phyloP scores from a whole-genome alignment of 2,329 filamentous ascomycete genomes.

The Diaporthe sp. region DNA sequence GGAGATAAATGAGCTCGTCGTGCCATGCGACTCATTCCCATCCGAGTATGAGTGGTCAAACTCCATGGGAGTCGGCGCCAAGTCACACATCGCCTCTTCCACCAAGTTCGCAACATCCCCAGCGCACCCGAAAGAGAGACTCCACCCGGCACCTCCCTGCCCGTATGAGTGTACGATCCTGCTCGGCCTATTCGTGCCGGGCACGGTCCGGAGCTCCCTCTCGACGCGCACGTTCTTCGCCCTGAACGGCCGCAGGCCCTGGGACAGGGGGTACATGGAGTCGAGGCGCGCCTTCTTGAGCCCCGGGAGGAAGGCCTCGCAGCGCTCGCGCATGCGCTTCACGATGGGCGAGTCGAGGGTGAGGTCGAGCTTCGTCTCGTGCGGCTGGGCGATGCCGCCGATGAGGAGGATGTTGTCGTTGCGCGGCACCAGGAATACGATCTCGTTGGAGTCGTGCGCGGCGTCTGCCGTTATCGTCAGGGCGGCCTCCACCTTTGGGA shows the following conservation, averaged over 20 bases:
- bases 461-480: slow-evolving; percentile 56
- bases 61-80: slow-evolving; percentile 40
- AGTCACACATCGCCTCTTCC: slow-evolving; percentile 48
- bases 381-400: slow-evolving; percentile 53
- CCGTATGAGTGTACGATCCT: slow-evolving; percentile 59
- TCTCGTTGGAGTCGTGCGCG: slow-evolving; percentile 51
- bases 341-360: slow-evolving; percentile 54
- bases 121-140: slow-evolving; percentile 55
- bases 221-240: slow-evolving; percentile 56
- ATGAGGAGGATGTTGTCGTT: slow-evolving; percentile 59
- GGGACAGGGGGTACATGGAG: slow-evolving; percentile 55
- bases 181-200: slow-evolving; percentile 42
- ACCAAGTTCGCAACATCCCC: slow-evolving; percentile 51
- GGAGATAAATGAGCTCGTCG: slow-evolving; percentile 30
- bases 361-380: slow-evolving; percentile 53
- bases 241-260: slow-evolving; percentile 57
- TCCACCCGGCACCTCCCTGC: slow-evolving; percentile 59
- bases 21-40: slow-evolving; percentile 26
- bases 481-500: slow-evolving; percentile 55
- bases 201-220: slow-evolving; percentile 50
- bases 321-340: slow-evolving; percentile 56
- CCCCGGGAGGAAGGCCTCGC: slow-evolving; percentile 55
- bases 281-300: slow-evolving; percentile 56
- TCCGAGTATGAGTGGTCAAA: slow-evolving; percentile 38
- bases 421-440: slow-evolving; percentile 58